Base-by-base conservation (phyloP, 148 eudicot species). In the Linanthus parryae region DNA sequence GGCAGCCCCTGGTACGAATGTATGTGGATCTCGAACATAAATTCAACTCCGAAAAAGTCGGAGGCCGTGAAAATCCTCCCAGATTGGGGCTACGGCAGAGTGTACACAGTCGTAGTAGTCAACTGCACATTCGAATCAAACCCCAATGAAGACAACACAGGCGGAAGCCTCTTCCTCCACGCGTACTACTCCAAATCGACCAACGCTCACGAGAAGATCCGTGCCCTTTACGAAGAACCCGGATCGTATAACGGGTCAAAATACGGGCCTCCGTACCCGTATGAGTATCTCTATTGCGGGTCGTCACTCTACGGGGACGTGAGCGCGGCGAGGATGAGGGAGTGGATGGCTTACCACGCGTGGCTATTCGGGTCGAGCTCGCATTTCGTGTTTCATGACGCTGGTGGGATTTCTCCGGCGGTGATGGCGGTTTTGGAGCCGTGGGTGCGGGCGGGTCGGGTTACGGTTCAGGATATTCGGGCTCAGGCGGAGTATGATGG, bases 21-120 rank as follows among this genome's bases (percentile, higher is more conserved):
- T 41, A 35, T 65, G 35, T 87, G 84, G 67, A 25, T 62, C 12
- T 28, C 67, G 4, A 14, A 18, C 13, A n/a, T 53, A n/a, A 19
- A 9, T 26, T 1, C 36, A 21, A 9, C 23, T 7, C 26, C 6
- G 9, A 16, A 17, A 10, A 25, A 8, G 8, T 46, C 56, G 17
- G 17, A 40, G 16, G 84, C 76, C 4, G 18, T 16, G 2, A 63
- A 62, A 35, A 68, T 76, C 54, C 81, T 88, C 30, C 85, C 92
- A 0, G 96, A 88, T 34, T 88, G 96, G 96, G 88, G 94, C 39
- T 84, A 67, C 59, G 94, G 96, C 22, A 73, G 81, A 34, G 85
- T 88, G 4, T 88, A 83, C 73, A 83, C 92, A 8, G 80, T 74
- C 17, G 69, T 81, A 1, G 78, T 88, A 0, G 48, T 88, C 15